Evolutionary conservation across 768 basidiomycete species (phyloP), one percentile per base, ranked within the genome.

Genomic region (Lactifluus echinatus): DNA sequence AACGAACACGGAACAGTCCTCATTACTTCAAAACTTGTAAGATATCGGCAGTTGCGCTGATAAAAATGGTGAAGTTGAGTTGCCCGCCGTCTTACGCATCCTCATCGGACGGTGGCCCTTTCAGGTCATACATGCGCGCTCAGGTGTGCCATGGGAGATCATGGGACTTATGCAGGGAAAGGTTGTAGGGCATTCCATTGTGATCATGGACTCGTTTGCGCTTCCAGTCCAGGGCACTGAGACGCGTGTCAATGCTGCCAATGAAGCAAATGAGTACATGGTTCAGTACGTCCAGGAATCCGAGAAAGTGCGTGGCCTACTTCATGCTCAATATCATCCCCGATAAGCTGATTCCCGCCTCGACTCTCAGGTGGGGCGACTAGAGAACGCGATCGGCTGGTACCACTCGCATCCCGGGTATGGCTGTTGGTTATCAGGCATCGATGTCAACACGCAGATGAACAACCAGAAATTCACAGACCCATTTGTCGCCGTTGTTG

Each of bases 121-220:
- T 72, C 72, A 98, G 95, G 88, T 98, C 61, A 98, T 97, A 69
- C 95, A 97, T 70, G 95, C 95, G 31, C 84, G 95, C 50, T 97
- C 95, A 2, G 95, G 95, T 57, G 95, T 96, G 5, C 87, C 89
- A 57, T 91, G 97, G 74, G 95, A 99, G 73, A 96, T 99, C 68
- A 99, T 99, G 95, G 95, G 95, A 10, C 80, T 98, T 31, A 96
- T 99, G 93, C 94, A 96, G 71, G 94, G 94, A 55, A 95, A 96
- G 72, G 86, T 96, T 36, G 74, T 89, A 8, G 87, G 82, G 2
- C 84, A 84, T 60, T 76, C 85, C 1, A 74, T 89, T 36, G 84
- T 89, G 14, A 84, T 99, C 67, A 86, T 96, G 82, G 96, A 99
- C 71, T 93, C 92, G 11, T 98, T 97, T 63, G 94, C 96, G 4